Evolutionary conservation across 1,284 basidiomycete genomes (phyloP).

Genomic region (Tilletia setariae): DNA sequence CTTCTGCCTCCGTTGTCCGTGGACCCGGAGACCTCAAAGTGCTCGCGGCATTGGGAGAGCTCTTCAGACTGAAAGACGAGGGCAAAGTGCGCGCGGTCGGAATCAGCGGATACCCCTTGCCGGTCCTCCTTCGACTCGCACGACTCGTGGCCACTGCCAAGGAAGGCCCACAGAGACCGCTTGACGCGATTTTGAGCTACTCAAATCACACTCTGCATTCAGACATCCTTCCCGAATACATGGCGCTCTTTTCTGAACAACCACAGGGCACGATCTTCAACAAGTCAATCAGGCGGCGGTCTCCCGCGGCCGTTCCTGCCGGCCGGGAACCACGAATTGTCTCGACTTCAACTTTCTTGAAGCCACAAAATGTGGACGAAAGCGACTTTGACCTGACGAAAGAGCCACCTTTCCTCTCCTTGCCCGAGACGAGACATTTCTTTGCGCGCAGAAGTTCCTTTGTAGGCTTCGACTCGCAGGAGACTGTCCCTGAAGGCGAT

Average conservation of each 20-base stretch:
- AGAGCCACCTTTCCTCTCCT: slow-evolving; percentile 1
- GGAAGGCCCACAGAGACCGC: slow-evolving; percentile 46
- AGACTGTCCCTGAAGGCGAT: too few species aligned
- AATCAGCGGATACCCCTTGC: slow-evolving; percentile 85
- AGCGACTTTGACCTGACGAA: neutral
- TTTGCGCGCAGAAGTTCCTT: slow-evolving; percentile 9
- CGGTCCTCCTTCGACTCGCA: slow-evolving; percentile 77
- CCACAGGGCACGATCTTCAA: neutral
- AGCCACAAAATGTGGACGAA: neutral
- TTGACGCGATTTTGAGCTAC: slow-evolving; percentile 50
- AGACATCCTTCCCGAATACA: slow-evolving; percentile 40
- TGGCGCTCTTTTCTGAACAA: slow-evolving; percentile 26
- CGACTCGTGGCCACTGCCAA: slow-evolving; percentile 62
- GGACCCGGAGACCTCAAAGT: slow-evolving; percentile 58
- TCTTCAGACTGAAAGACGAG: slow-evolving; percentile 72
- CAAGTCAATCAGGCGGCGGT: slow-evolving; percentile 23
- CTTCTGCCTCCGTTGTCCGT: slow-evolving; percentile 48
- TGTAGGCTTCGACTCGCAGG: neutral
- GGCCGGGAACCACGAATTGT: neutral
- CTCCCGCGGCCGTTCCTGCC: neutral
- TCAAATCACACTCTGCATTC: slow-evolving; percentile 49
- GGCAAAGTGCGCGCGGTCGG: slow-evolving; percentile 78
- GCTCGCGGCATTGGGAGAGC: slow-evolving; percentile 64
- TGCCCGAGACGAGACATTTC: slow-evolving; percentile 8
- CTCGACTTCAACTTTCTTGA: neutral